These are phyloP conservation scores for Saturnispora kantuleensis DNA, from an alignment of 805 yeast species.

Conservation along the genomic window DNA sequence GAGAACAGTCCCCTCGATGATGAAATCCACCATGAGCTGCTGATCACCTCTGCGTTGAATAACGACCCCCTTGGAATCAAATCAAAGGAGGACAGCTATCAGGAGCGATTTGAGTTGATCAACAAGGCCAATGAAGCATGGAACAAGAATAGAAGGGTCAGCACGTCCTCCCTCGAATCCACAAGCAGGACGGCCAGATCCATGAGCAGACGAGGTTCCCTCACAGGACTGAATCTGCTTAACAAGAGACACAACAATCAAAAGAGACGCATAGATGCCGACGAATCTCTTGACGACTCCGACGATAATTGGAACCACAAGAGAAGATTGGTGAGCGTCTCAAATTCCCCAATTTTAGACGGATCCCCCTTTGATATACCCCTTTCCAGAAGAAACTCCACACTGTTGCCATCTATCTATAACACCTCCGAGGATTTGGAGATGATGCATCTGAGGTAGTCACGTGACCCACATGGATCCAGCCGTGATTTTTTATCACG, in stretches of 20 bases:
- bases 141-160: slow-evolving; percentile 21
- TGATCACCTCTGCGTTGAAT: slow-evolving; percentile 24
- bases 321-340: slow-evolving; percentile 11
- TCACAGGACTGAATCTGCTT: not conserved
- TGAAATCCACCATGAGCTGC: slow-evolving; percentile 29
- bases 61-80: slow-evolving; percentile 13
- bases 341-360: slow-evolving; percentile 12
- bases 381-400: slow-evolving; percentile 19
- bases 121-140: slow-evolving; percentile 29
- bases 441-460: slow-evolving; percentile 17
- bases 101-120: slow-evolving; percentile 27
- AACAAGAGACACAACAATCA: not conserved
- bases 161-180: slow-evolving; percentile 13
- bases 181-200: slow-evolving; percentile 5
- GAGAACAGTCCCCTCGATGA: slow-evolving; percentile 28
- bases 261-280: slow-evolving; percentile 1
- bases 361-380: slow-evolving; percentile 7
- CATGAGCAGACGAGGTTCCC: slow-evolving; percentile 6
- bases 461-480: not conserved
- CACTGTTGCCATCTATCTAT: slow-evolving; percentile 18
- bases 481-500: no score
- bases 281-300: not conserved
- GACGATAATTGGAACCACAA: slow-evolving; percentile 11
- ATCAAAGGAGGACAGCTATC: slow-evolving; percentile 2
- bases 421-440: slow-evolving; percentile 26